Base-by-base conservation (phyloP, 805 yeast species). In the Kuraishia hungarica region DNA sequence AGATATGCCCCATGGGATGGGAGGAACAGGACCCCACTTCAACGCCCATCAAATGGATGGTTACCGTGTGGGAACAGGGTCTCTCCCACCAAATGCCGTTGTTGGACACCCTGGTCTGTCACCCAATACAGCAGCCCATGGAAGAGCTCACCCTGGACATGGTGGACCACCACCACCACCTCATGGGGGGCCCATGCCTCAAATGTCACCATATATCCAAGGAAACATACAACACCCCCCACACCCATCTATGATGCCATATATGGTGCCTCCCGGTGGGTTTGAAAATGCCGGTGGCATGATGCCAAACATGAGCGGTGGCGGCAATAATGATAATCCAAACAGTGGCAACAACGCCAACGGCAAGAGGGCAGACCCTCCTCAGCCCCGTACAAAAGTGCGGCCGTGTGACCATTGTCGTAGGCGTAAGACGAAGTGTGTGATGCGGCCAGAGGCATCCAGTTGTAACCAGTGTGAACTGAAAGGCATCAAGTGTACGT, bases 391-490 rank as follows among this genome's bases (percentile, higher is more conserved):
- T 43, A 61, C 72, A 1, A 71, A 76, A 59, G 70, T 80, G 22
- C 71, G 82, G 39, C 93, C 96, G 0, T 91, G 97, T 65, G 96
- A 89, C 64, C 89, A 85, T 61, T 92, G 97, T 68, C 76, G 96
- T 48, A 73, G 91, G 56, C 76, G 92, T 51, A 89, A 88, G 64
- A 86, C 87, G 22, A 82, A 87, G 60, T 92, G 97, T 73, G 85
- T 88, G 24, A 74, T 84, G 61, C 74, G 80, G 1, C 86, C 89
- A 1, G 83, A 81, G 56, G 69, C 84, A 51, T 72, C 77, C 54
- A 81, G 79, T 60, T 91, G 96, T 70, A 82, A 81, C 48, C 86
- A 84, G 64, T 91, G 96, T 72, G 94, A 86, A 63, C 73, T 84
- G 39, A 87, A 83, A 64, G 84, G 85, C 7, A 67, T 86, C 13